phyloP scores from a whole-genome alignment of 2,329 filamentous ascomycete species.

The Diaporthe sp. region DNA sequence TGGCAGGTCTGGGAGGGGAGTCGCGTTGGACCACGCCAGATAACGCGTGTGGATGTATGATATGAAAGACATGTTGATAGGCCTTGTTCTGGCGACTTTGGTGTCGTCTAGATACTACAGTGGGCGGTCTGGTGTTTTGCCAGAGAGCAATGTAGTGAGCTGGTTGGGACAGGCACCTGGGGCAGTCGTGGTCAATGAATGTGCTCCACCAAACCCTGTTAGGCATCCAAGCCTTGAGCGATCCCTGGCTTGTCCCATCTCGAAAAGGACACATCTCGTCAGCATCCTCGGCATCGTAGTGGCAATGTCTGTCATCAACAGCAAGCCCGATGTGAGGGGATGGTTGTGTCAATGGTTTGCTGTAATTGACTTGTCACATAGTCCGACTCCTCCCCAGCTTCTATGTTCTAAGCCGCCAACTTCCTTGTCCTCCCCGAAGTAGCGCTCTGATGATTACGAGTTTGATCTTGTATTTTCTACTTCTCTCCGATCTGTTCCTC shows the following conservation, averaged over 20 bases:
- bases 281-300: neutral
- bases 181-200: neutral
- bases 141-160: neutral
- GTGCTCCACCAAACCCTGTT: neutral
- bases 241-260: neutral
- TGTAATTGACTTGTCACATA: too few relatives aligned
- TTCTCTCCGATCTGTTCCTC: too few relatives aligned
- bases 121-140: neutral
- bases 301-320: neutral
- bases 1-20: neutral
- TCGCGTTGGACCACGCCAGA: conserved; percentile 6
- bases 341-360: too few relatives aligned
- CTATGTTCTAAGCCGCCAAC: too few relatives aligned
- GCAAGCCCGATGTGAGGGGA: neutral
- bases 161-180: neutral
- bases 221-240: neutral
- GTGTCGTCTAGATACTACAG: neutral
- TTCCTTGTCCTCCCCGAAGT: too few relatives aligned
- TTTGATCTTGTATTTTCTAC: too few relatives aligned
- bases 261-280: neutral
- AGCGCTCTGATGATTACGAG: too few relatives aligned
- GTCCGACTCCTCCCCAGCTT: neutral
- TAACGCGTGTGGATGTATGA: neutral
- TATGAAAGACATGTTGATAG: neutral
- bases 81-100: neutral